These are phyloP conservation scores for Huntiella decipiens DNA, from an alignment of 2,329 filamentous ascomycete genomes.

Conservation along the genomic window DNA sequence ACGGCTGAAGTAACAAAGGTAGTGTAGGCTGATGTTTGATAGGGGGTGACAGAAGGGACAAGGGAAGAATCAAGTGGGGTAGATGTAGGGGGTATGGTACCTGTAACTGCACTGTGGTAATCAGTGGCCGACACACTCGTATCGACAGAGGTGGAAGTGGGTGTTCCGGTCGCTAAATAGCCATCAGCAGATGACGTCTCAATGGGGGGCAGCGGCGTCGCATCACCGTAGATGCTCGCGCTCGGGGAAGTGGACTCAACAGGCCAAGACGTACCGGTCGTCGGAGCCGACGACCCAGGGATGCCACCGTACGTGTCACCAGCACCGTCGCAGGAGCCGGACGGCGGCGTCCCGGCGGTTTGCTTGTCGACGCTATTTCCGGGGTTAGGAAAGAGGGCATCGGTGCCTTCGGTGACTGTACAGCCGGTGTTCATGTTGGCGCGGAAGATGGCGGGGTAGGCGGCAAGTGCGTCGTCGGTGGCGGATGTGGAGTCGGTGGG, in stretches of 20 bases:
- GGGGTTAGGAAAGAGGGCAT: conserved; percentile 43
- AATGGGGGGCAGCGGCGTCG: background rate
- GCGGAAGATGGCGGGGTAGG: conserved; percentile 33
- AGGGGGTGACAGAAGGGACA: background rate
- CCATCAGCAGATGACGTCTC: background rate
- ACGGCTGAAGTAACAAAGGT: too few species aligned
- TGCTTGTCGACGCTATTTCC: conserved; percentile 30
- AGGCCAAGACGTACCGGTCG: too few species aligned
- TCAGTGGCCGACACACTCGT: background rate
- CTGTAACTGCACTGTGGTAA: background rate
- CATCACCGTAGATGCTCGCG: too few species aligned
- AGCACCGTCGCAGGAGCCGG: conserved; percentile 11
- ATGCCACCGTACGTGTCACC: background rate
- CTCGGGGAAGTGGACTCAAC: too few species aligned
- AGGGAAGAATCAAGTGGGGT: background rate
- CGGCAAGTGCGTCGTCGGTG: conserved; percentile 26
- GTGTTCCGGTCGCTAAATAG: background rate
- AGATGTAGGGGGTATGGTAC: background rate
- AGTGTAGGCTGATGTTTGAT: too few species aligned
- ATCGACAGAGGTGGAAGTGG: background rate
- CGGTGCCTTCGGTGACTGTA: conserved; percentile 31
- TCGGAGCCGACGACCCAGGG: background rate
- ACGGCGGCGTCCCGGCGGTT: conserved; percentile 16
- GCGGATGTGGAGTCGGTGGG: conserved; percentile 20
- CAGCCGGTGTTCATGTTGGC: conserved; percentile 44